Evolutionary conservation across 805 yeast genomes (phyloP), one percentile per base, ranked within the genome.

Genomic region (Myxozyma neotropica): DNA sequence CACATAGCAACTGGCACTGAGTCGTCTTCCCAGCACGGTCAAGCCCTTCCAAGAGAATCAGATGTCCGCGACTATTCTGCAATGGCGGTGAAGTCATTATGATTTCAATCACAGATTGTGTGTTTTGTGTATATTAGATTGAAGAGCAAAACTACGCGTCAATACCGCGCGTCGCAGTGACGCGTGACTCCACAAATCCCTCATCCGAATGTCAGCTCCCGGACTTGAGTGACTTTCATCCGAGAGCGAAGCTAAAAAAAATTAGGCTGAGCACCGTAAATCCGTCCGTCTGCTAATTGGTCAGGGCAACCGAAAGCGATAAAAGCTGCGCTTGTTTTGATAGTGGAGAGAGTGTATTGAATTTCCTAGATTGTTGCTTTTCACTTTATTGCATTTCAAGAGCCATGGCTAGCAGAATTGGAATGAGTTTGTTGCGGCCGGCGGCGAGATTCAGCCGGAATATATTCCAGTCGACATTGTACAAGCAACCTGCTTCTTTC

Each of bases 21-120:
- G 97, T 91, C 2, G 96, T 83, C 69, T 94, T 94, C 0, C 99
- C 99, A 0, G 97, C 87, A 51, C 99, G 76, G 69, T 94, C 99
- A 0, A 94, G 81, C 0, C 99, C 99, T 73, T 94, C 99, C 1
- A 94, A 79, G 1, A 90, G 81, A 23, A 94, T 86, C 39, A 94
- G 75, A 47, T 81, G 79, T 1, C 97, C 98, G 63, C 97, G 51
- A 17, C 17, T 43, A 10, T 42, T 51, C 43, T 19, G 33, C 15
- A 1, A 6, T 15, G 49, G 26, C 12, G 27, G 4, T 5, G 33
- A 21, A n/a, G 39, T 44, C 48, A 24, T 29, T 48, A n/a, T n/a
- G n/a, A n/a, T n/a, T n/a, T n/a, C n/a, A n/a, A n/a, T n/a, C n/a
- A n/a, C n/a, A n/a, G n/a, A n/a, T n/a, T n/a, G n/a, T n/a, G n/a